Base-by-base conservation (phyloP, 345 rosid species). In the Trapa bicornis region DNA sequence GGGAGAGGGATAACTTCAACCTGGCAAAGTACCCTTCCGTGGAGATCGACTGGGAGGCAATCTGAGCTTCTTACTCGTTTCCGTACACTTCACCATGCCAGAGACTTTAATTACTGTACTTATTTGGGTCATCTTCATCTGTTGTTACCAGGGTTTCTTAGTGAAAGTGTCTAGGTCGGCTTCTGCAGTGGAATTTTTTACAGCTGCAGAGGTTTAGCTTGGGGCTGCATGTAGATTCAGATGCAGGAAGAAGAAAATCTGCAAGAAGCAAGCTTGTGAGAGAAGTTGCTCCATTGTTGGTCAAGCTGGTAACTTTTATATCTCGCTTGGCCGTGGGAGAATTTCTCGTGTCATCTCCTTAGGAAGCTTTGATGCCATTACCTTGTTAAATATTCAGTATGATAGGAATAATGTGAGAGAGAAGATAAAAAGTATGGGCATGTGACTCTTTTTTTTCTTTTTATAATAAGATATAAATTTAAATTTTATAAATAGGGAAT, bases 21-120 rank as follows among this genome's bases (percentile, higher is more conserved):
- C 71, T 87, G 81, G 87, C 84, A 72, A 92, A 87, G 77, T 83
- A 1, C 66, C 98, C 94, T 14, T 92, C 96, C 1, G 82, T 82
- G 75, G 96, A 92, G 83, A 92, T 92, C 42, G 98, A 92, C 67
- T 89, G 96, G 96, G 92, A 85, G 70, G 89, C 89, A 1, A 85
- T 87, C 47, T 70, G 65, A 58, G 22, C 10, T 37, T 15, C 10
- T 37, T 15, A 29, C 65, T 2, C 9, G 56, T 67, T 37, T 56
- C 36, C 29, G 29, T 22, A 22, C 29, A 22, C 29, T 43, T 22
- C 13, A 33, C 15, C 36, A 3, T 52, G 14, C 56, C 41, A 52
- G 65, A 8, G 52, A 14, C 47, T 12, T 32, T 0, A 22, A 32
- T 57, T 35, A 57, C 39, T n/a, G 9, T 38, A 2, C 15, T 53